phyloP scores from a whole-genome alignment of 192 early-diverging fungal genomes.

The Spizellomyces sp. region DNA sequence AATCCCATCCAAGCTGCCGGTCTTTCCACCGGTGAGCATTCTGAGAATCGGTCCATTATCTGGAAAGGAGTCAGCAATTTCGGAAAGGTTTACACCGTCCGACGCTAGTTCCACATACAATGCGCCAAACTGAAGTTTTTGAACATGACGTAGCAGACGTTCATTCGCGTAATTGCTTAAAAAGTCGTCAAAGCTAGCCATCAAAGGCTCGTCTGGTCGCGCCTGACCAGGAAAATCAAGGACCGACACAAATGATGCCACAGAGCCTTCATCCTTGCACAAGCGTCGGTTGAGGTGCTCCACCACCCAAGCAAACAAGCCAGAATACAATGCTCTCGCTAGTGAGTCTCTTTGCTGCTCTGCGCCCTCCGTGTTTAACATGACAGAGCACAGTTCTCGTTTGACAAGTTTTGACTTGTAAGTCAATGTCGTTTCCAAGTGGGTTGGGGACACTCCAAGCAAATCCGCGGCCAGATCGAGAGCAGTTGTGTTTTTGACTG shows the following conservation, averaged over 20 bases:
- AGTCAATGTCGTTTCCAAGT: conserved; percentile 64
- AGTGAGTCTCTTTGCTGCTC: conserved; percentile 76
- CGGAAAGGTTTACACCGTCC: conserved; percentile 49
- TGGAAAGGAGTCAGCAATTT: conserved; percentile 42
- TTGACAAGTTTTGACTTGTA: conserved; percentile 72
- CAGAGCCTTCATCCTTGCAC: conserved; percentile 64
- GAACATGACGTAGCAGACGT: conserved; percentile 59
- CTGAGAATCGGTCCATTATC: conserved; percentile 16
- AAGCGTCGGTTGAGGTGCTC: conserved; percentile 79
- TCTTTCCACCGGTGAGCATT: conserved; percentile 30
- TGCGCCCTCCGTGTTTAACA: conserved; percentile 74
- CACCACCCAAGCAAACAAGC: conserved; percentile 74
- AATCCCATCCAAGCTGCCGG: conserved; percentile 40
- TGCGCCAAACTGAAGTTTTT: conserved; percentile 54
- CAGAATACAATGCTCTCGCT: conserved; percentile 71
- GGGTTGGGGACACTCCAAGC: conserved; percentile 68
- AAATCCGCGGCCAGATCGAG: conserved; percentile 68
- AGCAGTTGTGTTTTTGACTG: conserved; percentile 65
- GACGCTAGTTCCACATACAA: conserved; percentile 39
- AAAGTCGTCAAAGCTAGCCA: conserved; percentile 46
- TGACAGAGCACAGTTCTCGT: conserved; percentile 77
- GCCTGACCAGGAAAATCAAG: conserved; percentile 68
- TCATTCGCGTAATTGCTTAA: conserved; percentile 52
- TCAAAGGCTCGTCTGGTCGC: not conserved
- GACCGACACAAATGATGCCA: conserved; percentile 79